Evolutionary conservation across 306 rosid species (phyloP).

Genomic region (Elaeagnus macrophylla): DNA sequence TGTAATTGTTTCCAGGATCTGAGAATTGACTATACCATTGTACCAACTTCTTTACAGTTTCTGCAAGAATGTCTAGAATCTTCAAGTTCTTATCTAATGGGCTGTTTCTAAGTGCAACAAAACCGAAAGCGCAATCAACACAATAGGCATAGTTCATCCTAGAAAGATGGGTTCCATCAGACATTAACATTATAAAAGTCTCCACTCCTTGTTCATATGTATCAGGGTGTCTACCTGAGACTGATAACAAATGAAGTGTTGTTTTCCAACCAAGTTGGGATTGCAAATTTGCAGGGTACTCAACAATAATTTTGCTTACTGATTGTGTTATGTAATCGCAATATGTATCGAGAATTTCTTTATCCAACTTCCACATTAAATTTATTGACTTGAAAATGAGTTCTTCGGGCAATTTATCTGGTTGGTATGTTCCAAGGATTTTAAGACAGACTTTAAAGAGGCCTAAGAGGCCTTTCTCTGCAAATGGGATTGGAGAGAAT

Average conservation of each 20-base stretch:
- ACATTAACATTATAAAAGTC: slow-evolving; percentile 51
- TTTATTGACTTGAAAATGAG: slow-evolving; percentile 79
- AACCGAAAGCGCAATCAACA: slow-evolving; percentile 70
- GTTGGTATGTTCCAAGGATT: slow-evolving; percentile 40
- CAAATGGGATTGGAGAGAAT: slow-evolving; percentile 80
- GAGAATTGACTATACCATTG: slow-evolving; percentile 58
- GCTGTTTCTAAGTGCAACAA: slow-evolving; percentile 66
- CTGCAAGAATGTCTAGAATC: slow-evolving; percentile 54
- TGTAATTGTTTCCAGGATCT: slow-evolving; percentile 43
- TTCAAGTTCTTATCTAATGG: slow-evolving; percentile 67
- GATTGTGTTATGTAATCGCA: slow-evolving; percentile 44
- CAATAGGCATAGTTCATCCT: slow-evolving; percentile 48
- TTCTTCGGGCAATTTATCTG: slow-evolving; percentile 59
- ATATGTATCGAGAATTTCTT: slow-evolving; percentile 69
- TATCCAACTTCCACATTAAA: slow-evolving; percentile 87
- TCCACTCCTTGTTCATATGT: slow-evolving; percentile 64
- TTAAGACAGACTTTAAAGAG: slow-evolving; percentile 58
- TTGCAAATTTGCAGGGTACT: slow-evolving; percentile 66
- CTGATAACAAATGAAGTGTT: slow-evolving; percentile 55
- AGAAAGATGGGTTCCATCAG: slow-evolving; percentile 41
- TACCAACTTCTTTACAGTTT: slow-evolving; percentile 48
- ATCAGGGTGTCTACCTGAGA: slow-evolving; percentile 59
- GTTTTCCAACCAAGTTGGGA: slow-evolving; percentile 76
- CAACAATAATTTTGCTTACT: slow-evolving; percentile 42
- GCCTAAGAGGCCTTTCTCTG: slow-evolving; percentile 57